Percentiles rank a stretch among this genome's conserved stretches.
Conservation (phyloP, 768 basidiomycete genomes). For the Serendipita sp. region DNA sequence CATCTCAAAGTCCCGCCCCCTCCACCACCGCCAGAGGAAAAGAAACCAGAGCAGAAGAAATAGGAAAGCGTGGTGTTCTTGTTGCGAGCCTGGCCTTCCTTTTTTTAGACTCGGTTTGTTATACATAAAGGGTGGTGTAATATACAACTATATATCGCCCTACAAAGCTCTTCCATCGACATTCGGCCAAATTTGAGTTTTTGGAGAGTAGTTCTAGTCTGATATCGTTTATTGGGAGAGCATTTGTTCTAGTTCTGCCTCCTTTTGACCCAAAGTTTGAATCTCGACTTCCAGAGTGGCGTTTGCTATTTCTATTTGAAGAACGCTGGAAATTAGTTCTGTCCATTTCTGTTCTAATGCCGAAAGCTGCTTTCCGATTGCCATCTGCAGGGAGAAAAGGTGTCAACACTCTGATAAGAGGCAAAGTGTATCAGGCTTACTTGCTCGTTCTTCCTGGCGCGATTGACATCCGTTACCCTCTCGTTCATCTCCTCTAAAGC, state of each 20-base stretch:
- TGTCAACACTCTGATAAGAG: background rate
- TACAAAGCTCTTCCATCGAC: background rate
- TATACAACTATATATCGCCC: background rate
- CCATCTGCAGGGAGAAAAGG: slow-evolving; percentile 33
- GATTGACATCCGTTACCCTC: slow-evolving; percentile 68
- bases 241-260: slow-evolving; percentile 33
- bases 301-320: slow-evolving; percentile 94
- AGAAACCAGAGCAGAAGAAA: slow-evolving; percentile 51
- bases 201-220: too few relatives aligned
- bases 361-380: slow-evolving; percentile 60
- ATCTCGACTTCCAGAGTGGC: slow-evolving; percentile 74
- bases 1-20: slow-evolving; percentile 62
- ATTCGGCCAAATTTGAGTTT: too few relatives aligned
- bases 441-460: slow-evolving; percentile 75
- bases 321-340: slow-evolving; percentile 71
- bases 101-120: background rate
- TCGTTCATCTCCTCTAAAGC: slow-evolving; percentile 64
- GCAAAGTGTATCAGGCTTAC: slow-evolving; percentile 20
- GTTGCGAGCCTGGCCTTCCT: too few relatives aligned
- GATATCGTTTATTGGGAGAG: background rate
- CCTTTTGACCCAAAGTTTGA: slow-evolving; percentile 34
- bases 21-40: slow-evolving; percentile 48
- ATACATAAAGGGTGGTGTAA: background rate
- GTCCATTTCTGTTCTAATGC: slow-evolving; percentile 82
- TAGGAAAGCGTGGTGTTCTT: background rate